Conservation (phyloP, 148 eudicot genomes). For the Rhododendron ferrugineum region DNA sequence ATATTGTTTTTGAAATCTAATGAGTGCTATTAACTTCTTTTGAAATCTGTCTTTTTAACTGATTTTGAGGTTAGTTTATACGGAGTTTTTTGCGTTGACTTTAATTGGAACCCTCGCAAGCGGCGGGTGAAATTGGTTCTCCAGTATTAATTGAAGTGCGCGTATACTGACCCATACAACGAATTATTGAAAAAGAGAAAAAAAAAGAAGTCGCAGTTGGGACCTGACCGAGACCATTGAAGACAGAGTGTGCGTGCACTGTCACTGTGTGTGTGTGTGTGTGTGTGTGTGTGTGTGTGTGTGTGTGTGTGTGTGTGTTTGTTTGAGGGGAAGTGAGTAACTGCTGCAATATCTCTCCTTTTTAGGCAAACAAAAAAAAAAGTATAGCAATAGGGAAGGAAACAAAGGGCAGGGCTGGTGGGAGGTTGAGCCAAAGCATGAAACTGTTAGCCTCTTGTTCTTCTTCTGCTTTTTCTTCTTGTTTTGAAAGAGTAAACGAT, state of each 20-base stretch:
- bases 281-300: no score
- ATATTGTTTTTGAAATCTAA: no score
- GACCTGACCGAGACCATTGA: not conserved
- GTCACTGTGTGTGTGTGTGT: not conserved
- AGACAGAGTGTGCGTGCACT: slow-evolving; percentile 1
- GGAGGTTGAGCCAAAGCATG: slow-evolving; percentile 2
- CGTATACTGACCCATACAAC: no score
- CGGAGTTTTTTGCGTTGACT: no score
- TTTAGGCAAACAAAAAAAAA: not conserved
- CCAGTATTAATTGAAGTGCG: no score
- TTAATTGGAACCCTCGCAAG: no score
- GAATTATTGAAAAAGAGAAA: no score
- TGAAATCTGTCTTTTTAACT: no score
- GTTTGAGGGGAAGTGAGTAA: not conserved
- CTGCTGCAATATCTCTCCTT: not conserved
- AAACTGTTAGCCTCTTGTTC: slow-evolving; percentile 1
- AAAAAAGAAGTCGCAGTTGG: not conserved
- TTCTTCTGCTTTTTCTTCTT: not conserved
- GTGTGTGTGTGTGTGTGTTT: not conserved
- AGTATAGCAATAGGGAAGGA: not conserved
- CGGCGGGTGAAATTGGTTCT: no score
- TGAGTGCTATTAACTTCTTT: no score
- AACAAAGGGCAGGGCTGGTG: not conserved
- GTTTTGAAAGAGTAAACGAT: slow-evolving; percentile 16
- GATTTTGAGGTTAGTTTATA: no score